These are phyloP conservation scores for Scleromitrula shiraiana DNA, from an alignment of 2,329 filamentous ascomycete genomes.

Conservation along the genomic window DNA sequence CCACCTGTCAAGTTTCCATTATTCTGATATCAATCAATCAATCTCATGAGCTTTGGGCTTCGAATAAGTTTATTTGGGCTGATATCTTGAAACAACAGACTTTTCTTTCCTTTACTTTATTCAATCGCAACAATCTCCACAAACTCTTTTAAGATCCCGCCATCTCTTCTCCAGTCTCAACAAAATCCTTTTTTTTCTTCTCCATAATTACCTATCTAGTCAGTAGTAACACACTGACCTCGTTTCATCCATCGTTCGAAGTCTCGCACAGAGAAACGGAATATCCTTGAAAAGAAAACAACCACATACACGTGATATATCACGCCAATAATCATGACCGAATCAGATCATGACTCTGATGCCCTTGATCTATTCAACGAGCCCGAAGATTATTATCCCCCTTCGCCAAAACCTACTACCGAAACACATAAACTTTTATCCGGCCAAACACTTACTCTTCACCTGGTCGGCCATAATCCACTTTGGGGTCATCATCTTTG, in stretches of 20 bases:
- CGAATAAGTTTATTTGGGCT: not conserved
- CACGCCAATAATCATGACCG: slow-evolving; percentile 2
- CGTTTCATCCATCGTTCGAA: not conserved
- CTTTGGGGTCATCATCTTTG: slow-evolving; percentile 87
- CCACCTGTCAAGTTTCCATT: not conserved
- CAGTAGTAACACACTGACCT: not conserved
- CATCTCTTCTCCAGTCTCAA: not conserved
- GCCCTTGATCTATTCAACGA: slow-evolving; percentile 61
- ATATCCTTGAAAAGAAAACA: not conserved
- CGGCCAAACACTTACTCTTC: slow-evolving; percentile 47
- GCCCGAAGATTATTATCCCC: slow-evolving; percentile 70
- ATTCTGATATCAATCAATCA: not conserved
- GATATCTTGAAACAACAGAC: not conserved
- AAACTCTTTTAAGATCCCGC: not conserved
- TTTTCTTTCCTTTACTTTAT: not conserved
- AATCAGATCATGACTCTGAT: slow-evolving; percentile 15
- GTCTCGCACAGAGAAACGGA: not conserved
- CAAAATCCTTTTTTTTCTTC: no score
- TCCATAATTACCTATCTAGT: not conserved
- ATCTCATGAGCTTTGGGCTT: not conserved
- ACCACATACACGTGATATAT: slow-evolving; percentile 15
- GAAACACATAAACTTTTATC: slow-evolving; percentile 62
- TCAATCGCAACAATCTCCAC: not conserved
- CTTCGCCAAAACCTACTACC: slow-evolving; percentile 67
- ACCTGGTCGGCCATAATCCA: slow-evolving; percentile 79